Conservation (phyloP, 371 early-diverging fungal species). For the Rhizopus arrhizus region DNA sequence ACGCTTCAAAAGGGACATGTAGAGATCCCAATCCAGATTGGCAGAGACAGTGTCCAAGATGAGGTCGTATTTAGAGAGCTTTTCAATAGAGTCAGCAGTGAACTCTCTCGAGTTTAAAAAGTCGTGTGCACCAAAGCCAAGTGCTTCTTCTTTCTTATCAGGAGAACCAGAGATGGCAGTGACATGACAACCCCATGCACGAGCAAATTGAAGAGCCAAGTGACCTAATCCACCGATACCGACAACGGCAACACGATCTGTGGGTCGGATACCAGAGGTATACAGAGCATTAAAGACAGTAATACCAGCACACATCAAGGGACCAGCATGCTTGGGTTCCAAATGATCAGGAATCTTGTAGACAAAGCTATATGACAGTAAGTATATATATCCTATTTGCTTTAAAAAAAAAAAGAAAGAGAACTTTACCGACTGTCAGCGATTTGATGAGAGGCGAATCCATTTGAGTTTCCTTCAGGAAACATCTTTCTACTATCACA, state of each 20-base stretch:
- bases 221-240: constrained; percentile 78
- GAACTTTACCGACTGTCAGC: constrained; percentile 45
- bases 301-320: constrained; percentile 70
- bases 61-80: constrained; percentile 45
- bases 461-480: constrained; percentile 50
- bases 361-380: constrained; percentile 32
- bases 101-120: constrained; percentile 50
- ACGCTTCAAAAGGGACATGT: constrained; percentile 39
- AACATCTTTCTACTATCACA: constrained; percentile 49
- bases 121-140: constrained; percentile 68
- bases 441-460: constrained; percentile 47
- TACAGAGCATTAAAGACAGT: constrained; percentile 63
- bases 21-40: constrained; percentile 47
- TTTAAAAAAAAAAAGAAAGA: neutral
- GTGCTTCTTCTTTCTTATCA: constrained; percentile 66
- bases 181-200: constrained; percentile 61
- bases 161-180: constrained; percentile 35
- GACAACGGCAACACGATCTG: constrained; percentile 61
- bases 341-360: constrained; percentile 60
- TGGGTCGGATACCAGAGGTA: constrained; percentile 46
- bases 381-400: neutral
- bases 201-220: constrained; percentile 68
- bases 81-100: constrained; percentile 29
- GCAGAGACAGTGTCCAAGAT: constrained; percentile 53
- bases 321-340: constrained; percentile 54